These are phyloP conservation scores for Eimeria tenella DNA, from an alignment of 169 alveolate species.

Conservation along the genomic window DNA sequence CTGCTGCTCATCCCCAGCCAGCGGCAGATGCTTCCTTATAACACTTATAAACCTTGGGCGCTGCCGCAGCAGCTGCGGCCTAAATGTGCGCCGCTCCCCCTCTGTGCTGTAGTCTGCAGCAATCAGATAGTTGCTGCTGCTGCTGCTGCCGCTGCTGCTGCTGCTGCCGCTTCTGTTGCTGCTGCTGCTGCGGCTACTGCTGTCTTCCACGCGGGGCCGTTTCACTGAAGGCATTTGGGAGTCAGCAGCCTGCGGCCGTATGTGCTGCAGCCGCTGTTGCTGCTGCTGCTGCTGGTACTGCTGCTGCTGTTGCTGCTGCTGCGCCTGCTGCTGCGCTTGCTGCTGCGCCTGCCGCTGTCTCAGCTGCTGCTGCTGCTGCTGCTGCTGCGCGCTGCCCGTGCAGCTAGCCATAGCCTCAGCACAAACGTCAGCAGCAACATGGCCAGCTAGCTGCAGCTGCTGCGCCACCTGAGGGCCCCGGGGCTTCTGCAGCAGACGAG, in stretches of 20 bases:
- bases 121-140: background rate
- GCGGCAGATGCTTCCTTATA: conserved; percentile 1
- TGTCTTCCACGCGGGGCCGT: background rate
- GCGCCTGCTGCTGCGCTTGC: background rate
- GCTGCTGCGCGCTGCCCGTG: background rate
- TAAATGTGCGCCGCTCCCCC: too few relatives aligned
- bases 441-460: conserved; percentile 29
- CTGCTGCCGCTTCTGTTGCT: too few relatives aligned
- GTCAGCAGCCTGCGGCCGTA: background rate
- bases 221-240: background rate
- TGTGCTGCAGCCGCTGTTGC: conserved; percentile 37
- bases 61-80: too few relatives aligned
- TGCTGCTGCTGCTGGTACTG: background rate
- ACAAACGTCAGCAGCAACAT: conserved; percentile 18
- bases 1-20: background rate
- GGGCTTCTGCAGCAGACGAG: conserved; percentile 31
- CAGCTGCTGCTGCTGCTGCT: conserved; percentile 27
- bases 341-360: background rate
- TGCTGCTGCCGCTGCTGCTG: conserved; percentile 4
- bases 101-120: too few relatives aligned
- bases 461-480: conserved; percentile 18
- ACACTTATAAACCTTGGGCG: background rate
- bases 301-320: conserved; percentile 4
- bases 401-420: conserved; percentile 24
- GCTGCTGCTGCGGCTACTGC: too few relatives aligned